A percentile compares a stretch with the other conserved stretches of the same genome.
Evolutionary conservation across 2,329 filamentous ascomycete genomes (phyloP).

Genomic region (Nemania serpens): DNA sequence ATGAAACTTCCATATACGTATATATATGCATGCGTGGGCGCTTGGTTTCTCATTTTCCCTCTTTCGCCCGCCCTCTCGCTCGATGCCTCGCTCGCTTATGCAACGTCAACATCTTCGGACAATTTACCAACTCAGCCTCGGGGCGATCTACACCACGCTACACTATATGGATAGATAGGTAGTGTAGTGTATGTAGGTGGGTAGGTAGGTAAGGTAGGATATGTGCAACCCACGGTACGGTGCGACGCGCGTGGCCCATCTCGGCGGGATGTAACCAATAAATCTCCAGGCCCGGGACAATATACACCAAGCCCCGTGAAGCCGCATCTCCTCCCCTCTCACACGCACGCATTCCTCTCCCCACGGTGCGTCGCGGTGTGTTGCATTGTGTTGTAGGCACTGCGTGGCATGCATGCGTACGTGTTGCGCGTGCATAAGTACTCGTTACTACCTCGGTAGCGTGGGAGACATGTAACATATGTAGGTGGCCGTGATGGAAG

Average conservation of each 20-base stretch:
- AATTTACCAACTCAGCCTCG: constrained; percentile 12
- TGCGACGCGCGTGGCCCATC: constrained; percentile 12
- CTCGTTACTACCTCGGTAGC: too few species aligned
- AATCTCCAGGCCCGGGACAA: constrained; percentile 21
- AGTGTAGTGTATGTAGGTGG: too few species aligned
- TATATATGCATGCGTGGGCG: constrained; percentile 2
- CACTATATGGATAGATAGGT: neutral
- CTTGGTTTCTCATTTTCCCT: neutral
- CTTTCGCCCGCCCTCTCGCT: neutral
- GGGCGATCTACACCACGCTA: constrained; percentile 6
- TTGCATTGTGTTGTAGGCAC: neutral
- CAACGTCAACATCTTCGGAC: neutral
- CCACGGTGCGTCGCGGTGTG: neutral
- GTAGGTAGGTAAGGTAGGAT: neutral
- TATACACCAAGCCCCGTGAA: constrained; percentile 19
- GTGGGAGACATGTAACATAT: too few species aligned
- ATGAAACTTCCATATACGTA: constrained; percentile 5
- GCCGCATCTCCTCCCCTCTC: neutral
- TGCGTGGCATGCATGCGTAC: neutral
- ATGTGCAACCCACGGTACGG: neutral
- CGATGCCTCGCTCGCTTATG: neutral
- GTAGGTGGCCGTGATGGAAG: neutral
- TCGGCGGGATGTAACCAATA: constrained; percentile 23
- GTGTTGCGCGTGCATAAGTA: neutral
- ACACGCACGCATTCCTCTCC: neutral